Evolutionary conservation across 2,329 filamentous ascomycete species (phyloP).

Genomic region (Arthrobotrys sinensis): DNA sequence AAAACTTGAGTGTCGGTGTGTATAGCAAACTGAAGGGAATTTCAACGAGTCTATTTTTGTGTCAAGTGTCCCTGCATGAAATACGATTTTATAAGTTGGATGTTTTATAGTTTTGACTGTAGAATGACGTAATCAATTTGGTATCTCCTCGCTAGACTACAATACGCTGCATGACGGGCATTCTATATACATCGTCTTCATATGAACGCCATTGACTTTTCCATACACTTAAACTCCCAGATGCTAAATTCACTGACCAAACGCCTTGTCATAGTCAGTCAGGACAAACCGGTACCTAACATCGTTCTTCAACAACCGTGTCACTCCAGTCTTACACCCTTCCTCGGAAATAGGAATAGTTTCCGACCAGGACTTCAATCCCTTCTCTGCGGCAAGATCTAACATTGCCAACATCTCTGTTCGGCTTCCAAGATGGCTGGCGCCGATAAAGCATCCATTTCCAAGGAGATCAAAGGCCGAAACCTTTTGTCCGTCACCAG

Average conservation of each 20-base stretch:
- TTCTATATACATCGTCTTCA: slow-evolving; percentile 44
- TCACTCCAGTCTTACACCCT: slow-evolving; percentile 70
- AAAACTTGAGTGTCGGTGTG: background rate
- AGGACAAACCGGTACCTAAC: slow-evolving; percentile 81
- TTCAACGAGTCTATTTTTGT: background rate
- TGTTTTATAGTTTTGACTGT: background rate
- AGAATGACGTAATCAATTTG: slow-evolving; percentile 32
- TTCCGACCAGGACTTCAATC: slow-evolving; percentile 75
- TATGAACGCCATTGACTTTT: slow-evolving; percentile 17
- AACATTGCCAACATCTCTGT: slow-evolving; percentile 81
- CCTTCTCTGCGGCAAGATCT: slow-evolving; percentile 79
- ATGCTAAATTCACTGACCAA: slow-evolving; percentile 69
- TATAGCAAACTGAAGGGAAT: background rate
- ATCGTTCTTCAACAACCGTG: slow-evolving; percentile 79
- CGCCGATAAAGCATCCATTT: slow-evolving; percentile 75
- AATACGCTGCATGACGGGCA: slow-evolving; percentile 36
- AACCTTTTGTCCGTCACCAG: slow-evolving; percentile 67
- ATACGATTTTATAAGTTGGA: background rate
- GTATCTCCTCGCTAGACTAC: slow-evolving; percentile 30
- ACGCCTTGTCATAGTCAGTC: slow-evolving; percentile 78
- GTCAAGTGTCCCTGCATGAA: background rate
- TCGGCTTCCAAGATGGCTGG: slow-evolving; percentile 79
- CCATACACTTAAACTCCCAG: slow-evolving; percentile 14
- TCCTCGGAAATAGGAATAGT: slow-evolving; percentile 46
- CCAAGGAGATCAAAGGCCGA: slow-evolving; percentile 68